Evolutionary conservation across 306 rosid genomes (phyloP).

Genomic region (Betula pendula): DNA sequence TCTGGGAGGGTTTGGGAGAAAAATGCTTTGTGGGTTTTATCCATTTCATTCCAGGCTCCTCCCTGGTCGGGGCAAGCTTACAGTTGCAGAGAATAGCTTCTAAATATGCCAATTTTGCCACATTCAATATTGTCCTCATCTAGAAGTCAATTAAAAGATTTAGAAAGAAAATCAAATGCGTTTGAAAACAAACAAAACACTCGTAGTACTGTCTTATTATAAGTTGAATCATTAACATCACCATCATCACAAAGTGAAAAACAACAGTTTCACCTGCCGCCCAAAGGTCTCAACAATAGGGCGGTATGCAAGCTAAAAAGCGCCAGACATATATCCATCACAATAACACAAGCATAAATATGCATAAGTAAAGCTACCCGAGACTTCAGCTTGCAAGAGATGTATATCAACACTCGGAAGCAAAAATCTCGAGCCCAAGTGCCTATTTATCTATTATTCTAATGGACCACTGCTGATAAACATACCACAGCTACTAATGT

Average conservation of each 20-base stretch:
- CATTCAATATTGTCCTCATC: no score
- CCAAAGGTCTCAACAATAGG: neutral
- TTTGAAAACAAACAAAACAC: neutral
- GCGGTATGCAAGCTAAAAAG: neutral
- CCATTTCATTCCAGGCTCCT: neutral
- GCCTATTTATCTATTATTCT: conserved; percentile 14
- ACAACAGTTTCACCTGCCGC: neutral
- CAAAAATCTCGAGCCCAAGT: neutral
- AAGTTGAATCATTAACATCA: neutral
- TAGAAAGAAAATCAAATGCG: neutral
- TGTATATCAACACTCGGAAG: neutral
- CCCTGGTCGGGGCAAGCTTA: neutral
- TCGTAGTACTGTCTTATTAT: neutral
- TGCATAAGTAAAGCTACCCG: neutral
- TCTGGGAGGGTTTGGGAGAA: neutral
- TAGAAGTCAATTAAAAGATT: neutral
- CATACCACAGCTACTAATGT: conserved; percentile 1
- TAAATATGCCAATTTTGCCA: neutral
- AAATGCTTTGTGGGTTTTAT: neutral
- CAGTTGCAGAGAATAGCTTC: neutral
- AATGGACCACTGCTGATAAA: conserved; percentile 15
- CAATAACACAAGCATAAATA: neutral
- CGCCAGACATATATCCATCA: neutral
- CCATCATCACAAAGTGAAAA: neutral
- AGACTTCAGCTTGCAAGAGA: neutral